Percentiles rank a stretch among this genome's conserved stretches.
Conservation (phyloP, 371 early-diverging fungal genomes). For the Nematocida ironsii region DNA sequence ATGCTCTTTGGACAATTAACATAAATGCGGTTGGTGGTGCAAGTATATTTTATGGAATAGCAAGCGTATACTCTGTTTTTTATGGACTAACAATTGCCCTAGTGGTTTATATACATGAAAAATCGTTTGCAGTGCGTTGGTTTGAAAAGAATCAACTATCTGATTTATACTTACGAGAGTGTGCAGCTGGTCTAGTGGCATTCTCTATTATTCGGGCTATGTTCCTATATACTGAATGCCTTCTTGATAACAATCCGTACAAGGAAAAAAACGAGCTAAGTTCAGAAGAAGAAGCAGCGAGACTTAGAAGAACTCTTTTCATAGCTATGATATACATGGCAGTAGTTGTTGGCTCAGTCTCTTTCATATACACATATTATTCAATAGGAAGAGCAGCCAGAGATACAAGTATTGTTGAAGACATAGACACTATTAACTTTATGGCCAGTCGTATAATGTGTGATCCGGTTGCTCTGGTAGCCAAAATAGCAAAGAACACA, state of each 20-base stretch:
- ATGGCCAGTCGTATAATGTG: background rate
- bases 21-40: background rate
- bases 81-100: background rate
- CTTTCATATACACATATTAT: slow-evolving; percentile 31
- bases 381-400: slow-evolving; percentile 1
- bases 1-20: background rate
- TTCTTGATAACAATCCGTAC: background rate
- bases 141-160: background rate
- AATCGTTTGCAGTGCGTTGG: background rate
- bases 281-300: background rate
- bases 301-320: background rate
- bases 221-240: slow-evolving; percentile 9
- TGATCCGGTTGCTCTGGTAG: background rate
- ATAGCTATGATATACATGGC: background rate
- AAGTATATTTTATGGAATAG: background rate
- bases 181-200: background rate
- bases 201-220: background rate
- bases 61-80: background rate
- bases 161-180: slow-evolving; percentile 21
- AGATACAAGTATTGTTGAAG: slow-evolving; percentile 23
- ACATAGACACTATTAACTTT: slow-evolving; percentile 6
- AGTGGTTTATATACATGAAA: background rate
- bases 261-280: background rate
- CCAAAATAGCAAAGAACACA: background rate
- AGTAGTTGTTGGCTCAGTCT: background rate